Conservation (phyloP, 1,139 yeast species). For the Wickerhamomyces sp. region DNA sequence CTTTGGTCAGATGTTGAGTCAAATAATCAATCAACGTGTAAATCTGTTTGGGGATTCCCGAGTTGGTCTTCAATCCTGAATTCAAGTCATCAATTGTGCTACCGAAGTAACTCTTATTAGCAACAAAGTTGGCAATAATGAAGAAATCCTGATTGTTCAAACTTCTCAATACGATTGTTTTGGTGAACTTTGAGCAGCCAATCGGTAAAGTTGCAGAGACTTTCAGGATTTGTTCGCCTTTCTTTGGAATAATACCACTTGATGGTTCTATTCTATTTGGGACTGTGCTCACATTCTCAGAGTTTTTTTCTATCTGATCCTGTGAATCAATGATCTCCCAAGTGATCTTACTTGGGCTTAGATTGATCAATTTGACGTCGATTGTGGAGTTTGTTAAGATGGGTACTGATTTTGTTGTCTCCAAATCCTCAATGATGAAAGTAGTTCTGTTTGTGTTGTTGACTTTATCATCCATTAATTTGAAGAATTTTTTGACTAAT, state of each 20-base stretch:
- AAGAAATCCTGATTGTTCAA: constrained; percentile 27
- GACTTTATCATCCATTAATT: constrained; percentile 37
- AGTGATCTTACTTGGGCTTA: constrained; percentile 22
- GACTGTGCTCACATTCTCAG: constrained; percentile 4
- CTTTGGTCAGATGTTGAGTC: constrained; percentile 19
- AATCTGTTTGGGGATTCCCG: constrained; percentile 27
- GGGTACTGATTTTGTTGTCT: constrained; percentile 9
- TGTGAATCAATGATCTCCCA: constrained; percentile 27
- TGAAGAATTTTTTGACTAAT: constrained; percentile 32
- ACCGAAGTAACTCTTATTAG: constrained; percentile 24
- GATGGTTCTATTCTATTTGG: constrained; percentile 11
- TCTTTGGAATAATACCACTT: constrained; percentile 23
- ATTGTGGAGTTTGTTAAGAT: constrained; percentile 16
- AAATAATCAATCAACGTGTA: constrained; percentile 25
- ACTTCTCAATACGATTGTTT: constrained; percentile 25
- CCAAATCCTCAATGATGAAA: constrained; percentile 23
- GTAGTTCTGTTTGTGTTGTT: constrained; percentile 35
- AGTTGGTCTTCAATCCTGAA: constrained; percentile 7
- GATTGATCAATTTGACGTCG: constrained; percentile 20
- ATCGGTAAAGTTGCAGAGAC: constrained; percentile 23
- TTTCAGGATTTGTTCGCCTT: constrained; percentile 19
- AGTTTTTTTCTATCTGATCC: constrained; percentile 10
- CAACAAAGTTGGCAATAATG: constrained; percentile 23
- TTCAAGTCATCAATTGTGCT: constrained; percentile 25
- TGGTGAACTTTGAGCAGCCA: constrained; percentile 21